Conservation (phyloP, 257 asterid genomes). For the Nicotiana tomentosiformis region DNA sequence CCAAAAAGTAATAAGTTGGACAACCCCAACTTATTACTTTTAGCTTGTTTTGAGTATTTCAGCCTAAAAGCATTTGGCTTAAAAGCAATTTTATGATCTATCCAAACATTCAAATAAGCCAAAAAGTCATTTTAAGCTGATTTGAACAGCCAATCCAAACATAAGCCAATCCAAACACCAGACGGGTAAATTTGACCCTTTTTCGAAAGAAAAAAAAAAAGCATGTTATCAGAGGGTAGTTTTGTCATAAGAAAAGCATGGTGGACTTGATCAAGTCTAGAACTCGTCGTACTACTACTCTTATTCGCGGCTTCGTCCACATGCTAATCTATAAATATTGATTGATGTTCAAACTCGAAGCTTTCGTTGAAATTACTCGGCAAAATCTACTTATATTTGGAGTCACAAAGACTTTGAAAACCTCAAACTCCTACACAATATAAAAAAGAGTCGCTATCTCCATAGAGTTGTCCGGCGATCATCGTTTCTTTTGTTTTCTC, state of each 20-base stretch:
- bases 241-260: neutral
- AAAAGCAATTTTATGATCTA: too few relatives aligned
- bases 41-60: too few relatives aligned
- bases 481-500: neutral
- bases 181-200: too few relatives aligned
- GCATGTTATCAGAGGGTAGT: neutral
- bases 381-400: neutral
- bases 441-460: neutral
- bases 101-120: too few relatives aligned
- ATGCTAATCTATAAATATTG: neutral
- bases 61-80: too few relatives aligned
- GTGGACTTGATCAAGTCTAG: neutral
- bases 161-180: too few relatives aligned
- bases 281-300: neutral
- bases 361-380: neutral
- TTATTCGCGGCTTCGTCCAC: neutral
- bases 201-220: neutral
- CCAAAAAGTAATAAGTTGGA: too few relatives aligned
- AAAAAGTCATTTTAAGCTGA: too few relatives aligned
- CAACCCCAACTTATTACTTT: too few relatives aligned
- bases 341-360: neutral
- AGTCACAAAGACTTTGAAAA: neutral
- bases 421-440: neutral
- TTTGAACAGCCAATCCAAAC: too few relatives aligned
- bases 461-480: conserved; percentile 9